These are phyloP conservation scores for Trichoderma parareesei DNA, from an alignment of 495 filamentous ascomycete genomes.

Conservation along the genomic window DNA sequence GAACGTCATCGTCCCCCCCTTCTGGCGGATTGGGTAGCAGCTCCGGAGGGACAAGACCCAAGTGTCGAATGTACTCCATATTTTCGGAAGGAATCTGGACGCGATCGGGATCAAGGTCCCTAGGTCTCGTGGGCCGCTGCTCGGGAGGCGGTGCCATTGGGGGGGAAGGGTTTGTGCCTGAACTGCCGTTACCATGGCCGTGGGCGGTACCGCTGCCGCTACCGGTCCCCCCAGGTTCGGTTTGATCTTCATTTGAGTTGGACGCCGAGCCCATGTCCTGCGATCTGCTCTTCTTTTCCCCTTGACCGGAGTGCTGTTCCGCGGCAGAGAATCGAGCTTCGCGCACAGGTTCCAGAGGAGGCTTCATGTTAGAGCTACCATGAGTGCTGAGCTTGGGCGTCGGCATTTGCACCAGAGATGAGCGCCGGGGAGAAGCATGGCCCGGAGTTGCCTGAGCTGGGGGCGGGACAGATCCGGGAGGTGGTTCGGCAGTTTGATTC, in stretches of 20 bases:
- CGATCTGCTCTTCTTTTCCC: slow-evolving; percentile 25
- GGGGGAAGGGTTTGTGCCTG: slow-evolving; percentile 32
- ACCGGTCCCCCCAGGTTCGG: slow-evolving; percentile 28
- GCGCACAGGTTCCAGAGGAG: slow-evolving; percentile 21
- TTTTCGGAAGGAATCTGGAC: slow-evolving; percentile 62
- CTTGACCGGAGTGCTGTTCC: slow-evolving; percentile 13
- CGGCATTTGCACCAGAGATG: slow-evolving; percentile 17
- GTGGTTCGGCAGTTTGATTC: background rate
- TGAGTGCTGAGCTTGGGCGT: slow-evolving; percentile 12
- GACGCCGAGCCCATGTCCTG: slow-evolving; percentile 31
- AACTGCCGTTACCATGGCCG: slow-evolving; percentile 14
- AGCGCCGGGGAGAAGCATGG: slow-evolving; percentile 19
- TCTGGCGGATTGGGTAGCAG: slow-evolving; percentile 14
- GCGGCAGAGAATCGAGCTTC: slow-evolving; percentile 32
- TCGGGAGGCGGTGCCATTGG: slow-evolving; percentile 37
- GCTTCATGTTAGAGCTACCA: background rate
- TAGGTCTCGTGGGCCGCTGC: slow-evolving; percentile 63
- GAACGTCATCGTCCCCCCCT: slow-evolving; percentile 30
- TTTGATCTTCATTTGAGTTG: slow-evolving; percentile 31
- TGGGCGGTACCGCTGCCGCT: slow-evolving; percentile 26
- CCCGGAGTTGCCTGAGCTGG: background rate
- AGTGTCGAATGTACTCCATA: slow-evolving; percentile 64
- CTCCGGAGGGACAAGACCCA: slow-evolving; percentile 51
- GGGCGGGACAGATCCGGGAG: slow-evolving; percentile 7
- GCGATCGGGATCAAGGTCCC: slow-evolving; percentile 63